phyloP scores from a whole-genome alignment of 2,329 filamentous ascomycete species.

The Colletotrichum euphorbiae region DNA sequence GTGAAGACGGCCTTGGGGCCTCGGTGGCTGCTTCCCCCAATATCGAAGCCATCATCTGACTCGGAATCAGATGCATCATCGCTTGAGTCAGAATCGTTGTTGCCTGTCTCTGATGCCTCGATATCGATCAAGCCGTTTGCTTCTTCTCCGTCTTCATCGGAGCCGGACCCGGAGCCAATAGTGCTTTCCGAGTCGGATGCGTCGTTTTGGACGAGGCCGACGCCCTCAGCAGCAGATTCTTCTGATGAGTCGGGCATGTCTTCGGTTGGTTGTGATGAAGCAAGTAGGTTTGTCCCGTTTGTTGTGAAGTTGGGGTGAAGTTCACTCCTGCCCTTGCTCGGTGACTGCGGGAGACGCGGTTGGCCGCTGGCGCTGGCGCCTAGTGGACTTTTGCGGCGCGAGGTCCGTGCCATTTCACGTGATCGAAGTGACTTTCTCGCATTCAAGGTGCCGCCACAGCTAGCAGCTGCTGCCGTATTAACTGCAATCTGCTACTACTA shows the following conservation, averaged over 20 bases:
- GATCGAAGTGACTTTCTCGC: neutral
- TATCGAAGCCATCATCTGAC: conserved; percentile 21
- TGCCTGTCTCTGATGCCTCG: conserved; percentile 33
- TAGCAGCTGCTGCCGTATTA: neutral
- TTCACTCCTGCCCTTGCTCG: neutral
- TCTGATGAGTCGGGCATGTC: conserved; percentile 34
- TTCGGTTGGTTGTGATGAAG: neutral
- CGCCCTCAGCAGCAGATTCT: conserved; percentile 27
- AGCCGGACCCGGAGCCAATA: conserved; percentile 12
- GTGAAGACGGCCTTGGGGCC: conserved; percentile 40
- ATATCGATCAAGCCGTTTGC: conserved; percentile 32
- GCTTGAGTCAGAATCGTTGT: conserved; percentile 42
- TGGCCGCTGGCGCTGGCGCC: neutral
- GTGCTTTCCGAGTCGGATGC: conserved; percentile 24
- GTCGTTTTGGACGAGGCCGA: conserved; percentile 33
- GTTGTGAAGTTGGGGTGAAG: neutral
- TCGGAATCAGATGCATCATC: conserved; percentile 46
- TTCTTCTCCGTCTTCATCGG: neutral
- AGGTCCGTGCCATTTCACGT: conserved; percentile 4
- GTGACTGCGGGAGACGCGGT: neutral
- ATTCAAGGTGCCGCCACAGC: neutral
- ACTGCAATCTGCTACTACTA: too few species aligned
- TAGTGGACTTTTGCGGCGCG: conserved; percentile 5
- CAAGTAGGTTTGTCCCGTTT: neutral
- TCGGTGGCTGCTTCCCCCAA: conserved; percentile 3